phyloP scores from a whole-genome alignment of 805 yeast species.

The Candida boidinii region DNA sequence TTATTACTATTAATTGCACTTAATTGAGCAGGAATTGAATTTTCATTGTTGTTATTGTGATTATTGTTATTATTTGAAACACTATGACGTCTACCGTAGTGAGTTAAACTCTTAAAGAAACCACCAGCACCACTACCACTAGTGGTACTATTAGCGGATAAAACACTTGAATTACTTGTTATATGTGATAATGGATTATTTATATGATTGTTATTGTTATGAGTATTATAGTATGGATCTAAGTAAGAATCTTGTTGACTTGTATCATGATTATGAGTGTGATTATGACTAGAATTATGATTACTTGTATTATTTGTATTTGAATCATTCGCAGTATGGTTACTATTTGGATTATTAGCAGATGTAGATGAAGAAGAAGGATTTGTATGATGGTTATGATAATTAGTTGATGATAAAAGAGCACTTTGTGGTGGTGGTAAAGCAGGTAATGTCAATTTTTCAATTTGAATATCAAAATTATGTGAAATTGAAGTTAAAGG shows the following conservation, averaged over 20 bases:
- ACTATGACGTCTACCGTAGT: not conserved
- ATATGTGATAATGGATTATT: no score
- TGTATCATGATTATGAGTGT: no score
- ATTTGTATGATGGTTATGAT: slow-evolving; percentile 13
- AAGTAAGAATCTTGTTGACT: no score
- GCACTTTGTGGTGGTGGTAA: slow-evolving; percentile 22
- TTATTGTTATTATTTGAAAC: not conserved
- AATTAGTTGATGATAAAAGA: slow-evolving; percentile 27
- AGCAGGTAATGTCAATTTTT: slow-evolving; percentile 22
- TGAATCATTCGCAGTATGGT: not conserved
- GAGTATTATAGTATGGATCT: no score
- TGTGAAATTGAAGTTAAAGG: slow-evolving; percentile 43
- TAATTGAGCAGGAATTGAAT: no score
- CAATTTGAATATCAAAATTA: slow-evolving; percentile 29
- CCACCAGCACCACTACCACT: not conserved
- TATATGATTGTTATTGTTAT: no score
- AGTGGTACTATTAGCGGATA: no score
- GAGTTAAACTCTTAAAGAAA: not conserved
- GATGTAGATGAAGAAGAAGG: no score
- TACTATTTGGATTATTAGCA: not conserved
- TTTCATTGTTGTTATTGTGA: not conserved
- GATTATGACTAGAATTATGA: not conserved
- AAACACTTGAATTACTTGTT: no score
- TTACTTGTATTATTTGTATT: not conserved
- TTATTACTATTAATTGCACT: not conserved